Evolutionary conservation across 306 rosid genomes (phyloP), one percentile per base, ranked within the genome.

Genomic region (Vigna reflexopilosa): DNA sequence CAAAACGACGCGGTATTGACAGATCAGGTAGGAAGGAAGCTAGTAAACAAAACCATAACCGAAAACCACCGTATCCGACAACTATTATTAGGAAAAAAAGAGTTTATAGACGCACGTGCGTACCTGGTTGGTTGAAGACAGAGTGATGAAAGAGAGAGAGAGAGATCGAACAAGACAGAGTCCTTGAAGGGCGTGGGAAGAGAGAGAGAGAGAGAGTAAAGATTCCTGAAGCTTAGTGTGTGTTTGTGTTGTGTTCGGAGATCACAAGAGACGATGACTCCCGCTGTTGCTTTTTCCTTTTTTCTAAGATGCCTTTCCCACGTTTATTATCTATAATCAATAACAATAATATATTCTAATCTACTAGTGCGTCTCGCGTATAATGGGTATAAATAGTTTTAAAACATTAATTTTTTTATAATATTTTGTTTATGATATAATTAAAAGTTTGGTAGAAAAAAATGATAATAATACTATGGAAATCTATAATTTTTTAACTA

Each of bases 231-330:
- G 80, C 61, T 55, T 2, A 2, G 70, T 57, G 79, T 72, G 77
- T 76, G 42, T 36, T 36, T 36, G 42, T 36, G 82, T 64, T 82
- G 77, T 76, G 84, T 71, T 82, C 57, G 82, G 73, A 81, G 94
- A 86, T 83, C 94, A 82, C 85, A 84, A 56, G 48, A 67, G 72
- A 78, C 16, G 75, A 58, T 71, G 63, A 58, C 89, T 79, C 80
- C 80, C 70, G 64, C 77, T 49, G 34, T 40, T 17, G 50, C 66
- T 51, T 72, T 50, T 62, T 22, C 44, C 45, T 4, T 45, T 57
- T 73, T 26, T 66, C 64, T 50, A 54, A 54, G 72, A 80, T 77
- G 80, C 81, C 70, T 62, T 58, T 8, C 5, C 70, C 73, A 68
- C 19, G 40, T 48, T 20, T 73, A 20, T 75, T 11, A 17, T 75